These are phyloP conservation scores for Globisporangium emineosum DNA, from an alignment of 352 stramenopile species.

Conservation along the genomic window DNA sequence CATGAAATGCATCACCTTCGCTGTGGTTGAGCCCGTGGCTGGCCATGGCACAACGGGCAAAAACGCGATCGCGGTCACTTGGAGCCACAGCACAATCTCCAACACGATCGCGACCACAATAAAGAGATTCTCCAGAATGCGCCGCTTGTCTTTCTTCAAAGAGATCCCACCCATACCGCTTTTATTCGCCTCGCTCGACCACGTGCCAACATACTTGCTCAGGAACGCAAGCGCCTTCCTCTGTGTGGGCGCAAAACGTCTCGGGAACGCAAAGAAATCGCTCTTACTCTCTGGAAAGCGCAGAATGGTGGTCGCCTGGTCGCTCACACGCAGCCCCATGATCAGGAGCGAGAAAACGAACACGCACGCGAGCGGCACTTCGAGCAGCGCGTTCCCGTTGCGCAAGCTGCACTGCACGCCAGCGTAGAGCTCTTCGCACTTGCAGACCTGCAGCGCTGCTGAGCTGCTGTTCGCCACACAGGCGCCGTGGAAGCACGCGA, in stretches of 20 bases:
- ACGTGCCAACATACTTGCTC: conserved; percentile 28
- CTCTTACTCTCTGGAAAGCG: conserved; percentile 29
- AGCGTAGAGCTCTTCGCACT: conserved; percentile 44
- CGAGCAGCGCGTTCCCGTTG: conserved; percentile 39
- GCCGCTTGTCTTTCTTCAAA: conserved; percentile 18
- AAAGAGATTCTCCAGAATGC: conserved; percentile 29
- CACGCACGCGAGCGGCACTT: conserved; percentile 41
- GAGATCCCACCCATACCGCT: conserved; percentile 9
- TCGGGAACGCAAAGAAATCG: conserved; percentile 51
- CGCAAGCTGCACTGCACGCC: conserved; percentile 47
- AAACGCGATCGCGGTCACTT: conserved; percentile 45
- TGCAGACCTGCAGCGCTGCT: conserved; percentile 21
- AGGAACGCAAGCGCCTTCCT: not conserved
- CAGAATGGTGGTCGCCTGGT: conserved; percentile 25
- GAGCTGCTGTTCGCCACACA: conserved; percentile 27
- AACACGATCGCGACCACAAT: conserved; percentile 29
- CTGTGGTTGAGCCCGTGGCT: conserved; percentile 23
- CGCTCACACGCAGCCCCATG: conserved; percentile 29
- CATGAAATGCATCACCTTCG: conserved; percentile 18
- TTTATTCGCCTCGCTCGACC: conserved; percentile 33
- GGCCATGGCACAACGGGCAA: conserved; percentile 56
- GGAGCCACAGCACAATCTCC: conserved; percentile 48
- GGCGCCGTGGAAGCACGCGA: conserved; percentile 46
- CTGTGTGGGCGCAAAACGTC: conserved; percentile 6
- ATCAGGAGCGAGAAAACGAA: conserved; percentile 37